Conservation (phyloP, 441 rosid species). For the Adansonia gregorii region DNA sequence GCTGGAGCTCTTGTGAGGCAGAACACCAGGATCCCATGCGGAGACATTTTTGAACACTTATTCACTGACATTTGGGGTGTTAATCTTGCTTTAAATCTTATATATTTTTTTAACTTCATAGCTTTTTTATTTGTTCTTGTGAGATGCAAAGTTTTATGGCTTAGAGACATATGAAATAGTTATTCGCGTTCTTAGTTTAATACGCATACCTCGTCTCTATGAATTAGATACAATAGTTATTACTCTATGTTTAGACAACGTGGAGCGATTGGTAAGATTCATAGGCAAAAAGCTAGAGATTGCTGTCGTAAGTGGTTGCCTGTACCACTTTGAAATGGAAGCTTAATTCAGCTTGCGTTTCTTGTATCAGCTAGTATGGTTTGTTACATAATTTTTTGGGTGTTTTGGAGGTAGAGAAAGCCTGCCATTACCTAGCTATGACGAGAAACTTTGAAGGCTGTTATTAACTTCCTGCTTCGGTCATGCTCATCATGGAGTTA, state of each 20-base stretch:
- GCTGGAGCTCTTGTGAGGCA: slow-evolving; percentile 76
- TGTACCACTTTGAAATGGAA: not conserved
- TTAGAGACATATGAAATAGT: not conserved
- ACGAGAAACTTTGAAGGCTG: not conserved
- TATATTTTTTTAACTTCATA: not conserved
- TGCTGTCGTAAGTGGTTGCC: not conserved
- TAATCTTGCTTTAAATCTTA: slow-evolving; percentile 15
- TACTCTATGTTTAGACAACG: not conserved
- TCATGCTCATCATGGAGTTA: not conserved
- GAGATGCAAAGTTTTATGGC: slow-evolving; percentile 4
- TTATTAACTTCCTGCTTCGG: not conserved
- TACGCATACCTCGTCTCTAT: not conserved
- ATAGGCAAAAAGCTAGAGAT: slow-evolving; percentile 1
- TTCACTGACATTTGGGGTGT: slow-evolving; percentile 16
- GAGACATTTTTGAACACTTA: slow-evolving; percentile 50
- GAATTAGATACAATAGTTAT: not conserved
- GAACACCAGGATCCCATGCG: slow-evolving; percentile 62
- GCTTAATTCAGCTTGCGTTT: not conserved
- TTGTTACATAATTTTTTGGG: not conserved
- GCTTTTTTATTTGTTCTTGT: not conserved
- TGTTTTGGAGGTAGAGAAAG: slow-evolving; percentile 7
- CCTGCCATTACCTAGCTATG: not conserved
- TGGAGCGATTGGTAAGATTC: not conserved
- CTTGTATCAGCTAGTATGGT: not conserved
- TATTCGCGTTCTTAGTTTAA: not conserved